Base-by-base conservation (phyloP, 2,329 filamentous ascomycete species). In the Mycogone perniciosa region DNA sequence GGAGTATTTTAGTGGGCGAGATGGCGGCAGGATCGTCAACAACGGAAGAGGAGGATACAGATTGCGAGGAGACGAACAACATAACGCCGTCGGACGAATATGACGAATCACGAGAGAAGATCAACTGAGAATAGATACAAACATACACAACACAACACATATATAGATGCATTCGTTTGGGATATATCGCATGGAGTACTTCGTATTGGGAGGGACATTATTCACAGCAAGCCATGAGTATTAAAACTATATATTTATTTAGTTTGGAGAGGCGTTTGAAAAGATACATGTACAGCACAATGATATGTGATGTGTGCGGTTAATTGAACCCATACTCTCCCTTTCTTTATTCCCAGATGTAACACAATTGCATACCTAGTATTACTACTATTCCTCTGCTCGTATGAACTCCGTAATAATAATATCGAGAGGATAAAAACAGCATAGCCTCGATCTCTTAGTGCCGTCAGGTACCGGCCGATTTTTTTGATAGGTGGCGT, bases 1-100 rank as follows among this genome's bases (percentile, higher is more conserved):
- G 69, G 56, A 76, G 72, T 48, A 60, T 83, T 34, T 56, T 83
- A 44, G 59, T 65, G 4, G 66, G 59, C 2, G 68, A 69, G 54
- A 64, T 59, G 59, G 61, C 51, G 31, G 63, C 56, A 27, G 61
- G 59, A 11, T 60, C 47, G 20, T 70, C 64, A 31, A 70, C 68
- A 20, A 69, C 66, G 20, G 67, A 69, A 54, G 67, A 71, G 39
- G 68, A 71, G 9, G 67, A 69, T 11, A 63, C 46, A 2, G 64
- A 71, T 34, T 42, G 10, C n/a, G 62, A 63, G 59, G 45, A 55
- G 56, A 13, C 20, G 13, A 40, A 30, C n/a, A 40, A 45, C 27
- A 20, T 45, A 11, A 53, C 51, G n/a, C 47, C 38, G 29, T 43
- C 48, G 9, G 43, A 44, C 29, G 51, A 47, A 13, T 31, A 44